phyloP scores from a whole-genome alignment of 78 protist species.

The Dictyostelium capitatum region DNA sequence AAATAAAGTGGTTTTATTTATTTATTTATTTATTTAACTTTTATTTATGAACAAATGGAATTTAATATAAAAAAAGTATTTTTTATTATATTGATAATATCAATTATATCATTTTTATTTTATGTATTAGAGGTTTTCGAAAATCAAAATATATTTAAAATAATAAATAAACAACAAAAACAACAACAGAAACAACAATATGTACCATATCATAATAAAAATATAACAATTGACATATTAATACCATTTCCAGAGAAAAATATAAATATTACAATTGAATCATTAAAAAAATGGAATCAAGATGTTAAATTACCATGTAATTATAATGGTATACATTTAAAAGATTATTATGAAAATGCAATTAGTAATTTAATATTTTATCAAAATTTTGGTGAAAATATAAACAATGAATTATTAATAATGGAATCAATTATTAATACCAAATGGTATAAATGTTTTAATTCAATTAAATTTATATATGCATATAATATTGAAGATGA shows the following conservation, averaged over 20 bases:
- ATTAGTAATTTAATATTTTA: not conserved
- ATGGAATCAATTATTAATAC: not conserved
- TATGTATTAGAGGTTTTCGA: too few species aligned
- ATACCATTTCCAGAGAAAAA: not conserved
- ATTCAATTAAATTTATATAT: not conserved
- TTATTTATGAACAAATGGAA: too few species aligned
- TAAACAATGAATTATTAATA: not conserved
- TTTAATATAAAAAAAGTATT: too few species aligned
- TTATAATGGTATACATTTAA: not conserved
- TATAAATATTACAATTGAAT: not conserved
- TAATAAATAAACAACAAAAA: too few species aligned
- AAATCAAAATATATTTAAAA: too few species aligned
- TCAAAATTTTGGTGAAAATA: not conserved
- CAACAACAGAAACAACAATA: too few species aligned
- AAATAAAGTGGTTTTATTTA: too few species aligned
- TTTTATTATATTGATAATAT: too few species aligned
- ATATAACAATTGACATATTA: not conserved
- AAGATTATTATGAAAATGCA: not conserved
- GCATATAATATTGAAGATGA: not conserved
- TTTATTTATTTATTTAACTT: too few species aligned
- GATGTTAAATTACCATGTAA: not conserved
- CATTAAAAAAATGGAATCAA: not conserved
- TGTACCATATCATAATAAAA: not conserved
- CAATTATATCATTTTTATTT: too few species aligned
- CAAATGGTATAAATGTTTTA: not conserved